Conservation (phyloP, 108 stramenopile species). For the Nitzschia sp. region DNA sequence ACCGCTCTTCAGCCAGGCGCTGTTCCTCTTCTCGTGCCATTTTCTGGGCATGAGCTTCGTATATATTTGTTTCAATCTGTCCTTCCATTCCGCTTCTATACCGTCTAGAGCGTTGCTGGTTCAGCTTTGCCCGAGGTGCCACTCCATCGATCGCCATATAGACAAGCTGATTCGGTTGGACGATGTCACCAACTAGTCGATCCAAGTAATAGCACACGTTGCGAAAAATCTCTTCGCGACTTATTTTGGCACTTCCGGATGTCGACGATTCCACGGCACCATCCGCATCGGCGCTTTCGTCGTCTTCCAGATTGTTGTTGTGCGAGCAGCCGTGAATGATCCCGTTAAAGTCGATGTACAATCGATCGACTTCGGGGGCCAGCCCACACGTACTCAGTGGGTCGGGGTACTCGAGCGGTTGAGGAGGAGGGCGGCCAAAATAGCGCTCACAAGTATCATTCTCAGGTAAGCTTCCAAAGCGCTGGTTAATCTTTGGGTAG, state of each 20-base stretch:
- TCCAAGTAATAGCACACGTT: slow-evolving; percentile 90
- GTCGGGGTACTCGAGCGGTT: slow-evolving; percentile 43
- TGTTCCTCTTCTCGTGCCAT: slow-evolving; percentile 46
- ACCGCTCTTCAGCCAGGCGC: slow-evolving; percentile 16
- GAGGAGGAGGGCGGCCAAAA: slow-evolving; percentile 24
- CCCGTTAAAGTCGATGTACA: slow-evolving; percentile 98
- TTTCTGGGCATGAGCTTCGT: slow-evolving; percentile 63
- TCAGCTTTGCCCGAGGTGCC: slow-evolving; percentile 97
- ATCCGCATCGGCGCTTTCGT: slow-evolving; percentile 26
- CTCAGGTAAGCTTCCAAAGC: slow-evolving; percentile 68
- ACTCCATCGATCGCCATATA: slow-evolving; percentile 98
- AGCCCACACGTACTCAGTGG: slow-evolving; percentile 44
- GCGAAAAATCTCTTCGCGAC: slow-evolving; percentile 71
- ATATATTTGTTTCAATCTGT: slow-evolving; percentile 78
- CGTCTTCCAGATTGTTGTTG: slow-evolving; percentile 76
- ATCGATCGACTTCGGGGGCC: slow-evolving; percentile 90
- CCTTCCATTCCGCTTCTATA: slow-evolving; percentile 89
- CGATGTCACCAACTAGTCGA: slow-evolving; percentile 89
- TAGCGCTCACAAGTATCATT: slow-evolving; percentile 56
- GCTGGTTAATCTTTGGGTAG: slow-evolving; percentile 97
- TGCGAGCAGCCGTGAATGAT: slow-evolving; percentile 97
- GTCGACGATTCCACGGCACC: slow-evolving; percentile 9
- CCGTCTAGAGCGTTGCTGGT: slow-evolving; percentile 97
- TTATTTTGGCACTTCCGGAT: slow-evolving; percentile 23
- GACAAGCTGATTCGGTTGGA: slow-evolving; percentile 84